A percentile compares a stretch with the other conserved stretches of the same genome.
phyloP scores from a whole-genome alignment of 1,139 yeast species.

The Hemisphaericaspora lyxosophila region DNA sequence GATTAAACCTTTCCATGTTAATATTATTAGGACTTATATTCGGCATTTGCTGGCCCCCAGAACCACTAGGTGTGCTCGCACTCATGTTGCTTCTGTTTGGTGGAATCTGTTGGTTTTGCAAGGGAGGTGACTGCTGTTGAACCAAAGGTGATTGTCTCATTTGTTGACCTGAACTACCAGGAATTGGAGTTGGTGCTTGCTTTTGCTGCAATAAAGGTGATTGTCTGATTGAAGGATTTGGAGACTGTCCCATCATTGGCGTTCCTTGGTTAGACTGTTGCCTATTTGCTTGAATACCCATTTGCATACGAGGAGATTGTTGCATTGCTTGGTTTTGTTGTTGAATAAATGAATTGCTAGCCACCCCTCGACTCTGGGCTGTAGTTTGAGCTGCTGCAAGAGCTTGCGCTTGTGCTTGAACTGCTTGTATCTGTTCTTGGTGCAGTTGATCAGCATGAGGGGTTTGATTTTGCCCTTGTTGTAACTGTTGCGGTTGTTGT shows the following conservation, averaged over 20 bases:
- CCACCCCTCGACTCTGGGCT: neutral
- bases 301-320: conserved; percentile 8
- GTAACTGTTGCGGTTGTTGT: conserved; percentile 7
- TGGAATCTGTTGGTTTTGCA: conserved; percentile 7
- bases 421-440: conserved; percentile 12
- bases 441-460: conserved; percentile 6
- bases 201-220: conserved; percentile 11
- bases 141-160: conserved; percentile 13
- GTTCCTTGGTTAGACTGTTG: conserved; percentile 6
- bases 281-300: conserved; percentile 5
- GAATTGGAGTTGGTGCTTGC: conserved; percentile 7
- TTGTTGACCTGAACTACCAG: conserved; percentile 4
- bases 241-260: conserved; percentile 13
- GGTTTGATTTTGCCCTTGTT: neutral
- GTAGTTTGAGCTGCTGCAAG: conserved; percentile 10
- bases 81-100: conserved; percentile 5
- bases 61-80: no score
- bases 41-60: conserved; percentile 5
- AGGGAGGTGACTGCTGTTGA: conserved; percentile 12
- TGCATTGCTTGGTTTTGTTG: conserved; percentile 4
- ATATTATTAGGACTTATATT: conserved; percentile 31
- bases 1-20: conserved; percentile 43
- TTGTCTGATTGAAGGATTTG: conserved; percentile 9
- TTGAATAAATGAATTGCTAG: conserved; percentile 2
- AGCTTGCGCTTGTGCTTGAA: conserved; percentile 13